Base-by-base conservation (phyloP, 768 basidiomycete species). In the Tricholoma hemisulphureum region DNA sequence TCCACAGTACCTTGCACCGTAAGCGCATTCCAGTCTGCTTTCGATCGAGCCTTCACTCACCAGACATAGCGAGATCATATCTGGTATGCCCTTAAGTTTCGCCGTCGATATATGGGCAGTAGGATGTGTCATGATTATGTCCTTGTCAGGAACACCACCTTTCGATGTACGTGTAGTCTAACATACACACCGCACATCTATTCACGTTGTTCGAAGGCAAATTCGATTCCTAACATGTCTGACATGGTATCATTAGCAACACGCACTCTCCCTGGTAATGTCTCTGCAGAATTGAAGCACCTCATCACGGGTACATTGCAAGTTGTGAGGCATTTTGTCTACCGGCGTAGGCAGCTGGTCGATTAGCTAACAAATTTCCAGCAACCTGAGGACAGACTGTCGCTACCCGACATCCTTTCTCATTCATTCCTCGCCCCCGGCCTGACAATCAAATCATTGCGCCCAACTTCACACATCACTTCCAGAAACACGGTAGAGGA, bases 91-190 rank as follows among this genome's bases (percentile, higher is more conserved):
- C 1, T 73, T 76, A 46, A 68, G 70, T 34, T 77, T 73, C 56
- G 53, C 71, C 6, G 66, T 72, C 3, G 82, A 83, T 61, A 32
- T 80, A 23, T 83, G 80, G 80, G 81, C 81, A 1, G 54, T 80
- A 24, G 82, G 80, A 4, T 76, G 75, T 61, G 65, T 81, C 4
- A 62, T 76, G 20, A 50, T 77, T 18, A 67, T 69, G 6, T 77
- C 76, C 56, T 56, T 79, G 13, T 64, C 73, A 5, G 78, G 76
- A 2, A 58, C 48, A 11, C 67, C 67, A 16, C 69, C 76, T 6
- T 74, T 74, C 49, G 55, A 74, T 57, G 79, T 76, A 39, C 45
- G 66, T 61, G 16, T 26, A 20, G 18, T n/a, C 16, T 16, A 31
- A 34, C 16, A 34, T 20, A 53, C 16, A 11, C 51, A 26, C 49